Conservation (phyloP, 768 basidiomycete genomes). For the Candolleomyces aberdarensis region DNA sequence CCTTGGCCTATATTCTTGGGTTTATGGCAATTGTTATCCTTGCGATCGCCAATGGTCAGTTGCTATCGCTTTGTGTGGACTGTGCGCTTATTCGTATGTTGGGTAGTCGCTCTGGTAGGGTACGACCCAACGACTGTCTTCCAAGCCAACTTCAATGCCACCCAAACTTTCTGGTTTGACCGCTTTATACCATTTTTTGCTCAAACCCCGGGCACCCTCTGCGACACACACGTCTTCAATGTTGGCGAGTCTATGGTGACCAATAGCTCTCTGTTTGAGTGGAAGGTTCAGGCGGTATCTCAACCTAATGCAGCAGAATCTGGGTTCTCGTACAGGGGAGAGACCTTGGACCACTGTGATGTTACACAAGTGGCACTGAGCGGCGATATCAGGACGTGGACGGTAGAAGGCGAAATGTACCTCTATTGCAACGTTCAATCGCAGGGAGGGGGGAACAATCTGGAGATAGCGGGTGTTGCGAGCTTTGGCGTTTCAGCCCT, state of each 20-base stretch:
- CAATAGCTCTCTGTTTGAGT: constrained; percentile 19
- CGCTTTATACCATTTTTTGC: constrained; percentile 12
- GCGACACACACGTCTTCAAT: constrained; percentile 17
- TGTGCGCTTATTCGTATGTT: too few species aligned
- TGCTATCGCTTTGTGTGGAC: neutral
- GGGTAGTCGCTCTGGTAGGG: constrained; percentile 17
- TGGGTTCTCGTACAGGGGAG: constrained; percentile 17
- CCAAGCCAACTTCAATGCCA: constrained; percentile 16
- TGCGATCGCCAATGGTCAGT: constrained; percentile 13
- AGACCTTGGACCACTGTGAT: constrained; percentile 18
- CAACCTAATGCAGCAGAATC: constrained; percentile 14
- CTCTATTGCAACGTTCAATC: constrained; percentile 12
- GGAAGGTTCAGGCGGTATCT: constrained; percentile 13
- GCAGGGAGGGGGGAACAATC: neutral
- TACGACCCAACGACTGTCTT: constrained; percentile 21
- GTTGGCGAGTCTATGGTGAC: constrained; percentile 20
- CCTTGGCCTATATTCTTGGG: constrained; percentile 5
- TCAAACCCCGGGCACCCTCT: constrained; percentile 14
- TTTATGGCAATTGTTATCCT: constrained; percentile 13
- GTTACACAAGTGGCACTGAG: constrained; percentile 15
- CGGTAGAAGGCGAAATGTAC: constrained; percentile 14
- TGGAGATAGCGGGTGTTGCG: neutral
- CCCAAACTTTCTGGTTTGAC: constrained; percentile 17
- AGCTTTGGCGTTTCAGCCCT: constrained; percentile 16
- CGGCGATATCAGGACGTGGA: constrained; percentile 14